A percentile compares a stretch with the other conserved stretches of the same genome.
phyloP scores from a whole-genome alignment of 371 early-diverging fungal species.

The Syncephalis plumigaleata region DNA sequence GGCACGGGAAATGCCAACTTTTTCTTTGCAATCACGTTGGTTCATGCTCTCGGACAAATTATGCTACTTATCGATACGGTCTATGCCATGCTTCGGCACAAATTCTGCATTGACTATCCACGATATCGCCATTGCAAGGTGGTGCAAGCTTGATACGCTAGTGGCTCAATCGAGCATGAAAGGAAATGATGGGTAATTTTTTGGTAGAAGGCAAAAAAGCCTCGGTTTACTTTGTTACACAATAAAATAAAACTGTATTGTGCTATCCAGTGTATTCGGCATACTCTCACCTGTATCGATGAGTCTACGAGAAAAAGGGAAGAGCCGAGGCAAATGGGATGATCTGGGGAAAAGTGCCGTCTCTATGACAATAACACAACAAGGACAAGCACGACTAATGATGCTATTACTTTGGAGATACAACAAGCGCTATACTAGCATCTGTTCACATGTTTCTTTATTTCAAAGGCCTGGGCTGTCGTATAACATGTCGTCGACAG shows the following conservation, averaged over 20 bases:
- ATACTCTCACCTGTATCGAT: no score
- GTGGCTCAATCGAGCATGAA: not conserved
- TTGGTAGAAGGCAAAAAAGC: no score
- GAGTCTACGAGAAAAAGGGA: no score
- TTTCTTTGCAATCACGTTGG: constrained; percentile 88
- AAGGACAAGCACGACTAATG: not conserved
- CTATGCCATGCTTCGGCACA: constrained; percentile 49
- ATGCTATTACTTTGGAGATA: no score
- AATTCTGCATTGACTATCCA: constrained; percentile 41
- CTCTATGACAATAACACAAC: no score
- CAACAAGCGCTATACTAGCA: no score
- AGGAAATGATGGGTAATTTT: not conserved
- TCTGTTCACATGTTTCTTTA: not conserved
- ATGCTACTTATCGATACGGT: constrained; percentile 61
- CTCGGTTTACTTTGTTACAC: no score
- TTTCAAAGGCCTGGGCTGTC: not conserved
- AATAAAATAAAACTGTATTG: no score
- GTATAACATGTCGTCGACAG: not conserved
- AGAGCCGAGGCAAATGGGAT: no score
- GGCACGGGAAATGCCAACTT: constrained; percentile 96
- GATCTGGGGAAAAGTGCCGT: no score
- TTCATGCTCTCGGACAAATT: constrained; percentile 70
- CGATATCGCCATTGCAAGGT: not conserved
- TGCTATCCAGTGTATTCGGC: no score
- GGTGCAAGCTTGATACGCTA: constrained; percentile 2